phyloP scores from a whole-genome alignment of 768 basidiomycete genomes.

The Leccinum pellstonianum region DNA sequence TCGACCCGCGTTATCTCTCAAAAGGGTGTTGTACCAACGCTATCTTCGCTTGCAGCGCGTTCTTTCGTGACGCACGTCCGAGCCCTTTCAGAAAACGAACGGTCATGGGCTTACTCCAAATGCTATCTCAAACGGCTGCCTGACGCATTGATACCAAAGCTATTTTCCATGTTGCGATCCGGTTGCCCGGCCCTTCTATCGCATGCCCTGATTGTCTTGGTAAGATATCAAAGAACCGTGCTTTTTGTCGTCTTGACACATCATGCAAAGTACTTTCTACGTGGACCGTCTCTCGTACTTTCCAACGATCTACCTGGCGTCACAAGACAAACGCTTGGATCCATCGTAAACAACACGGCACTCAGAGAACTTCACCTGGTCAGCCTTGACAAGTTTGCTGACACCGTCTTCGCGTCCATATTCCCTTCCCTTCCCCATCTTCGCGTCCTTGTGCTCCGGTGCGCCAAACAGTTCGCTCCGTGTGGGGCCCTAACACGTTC shows the following conservation, averaged over 20 bases:
- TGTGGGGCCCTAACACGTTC: slow-evolving; percentile 16
- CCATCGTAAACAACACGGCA: slow-evolving; percentile 31
- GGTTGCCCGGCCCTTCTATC: slow-evolving; percentile 38
- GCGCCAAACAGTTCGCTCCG: slow-evolving; percentile 14
- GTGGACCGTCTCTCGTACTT: slow-evolving; percentile 50
- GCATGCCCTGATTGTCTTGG: slow-evolving; percentile 51
- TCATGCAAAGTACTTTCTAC: slow-evolving; percentile 56
- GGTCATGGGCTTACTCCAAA: slow-evolving; percentile 41
- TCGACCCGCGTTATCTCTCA: slow-evolving; percentile 37
- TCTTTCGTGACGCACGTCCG: slow-evolving; percentile 48
- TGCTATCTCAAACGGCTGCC: slow-evolving; percentile 34
- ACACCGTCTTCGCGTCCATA: slow-evolving; percentile 50
- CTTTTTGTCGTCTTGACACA: background rate
- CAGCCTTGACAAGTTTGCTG: slow-evolving; percentile 52
- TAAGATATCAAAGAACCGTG: slow-evolving; percentile 26
- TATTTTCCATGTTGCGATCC: slow-evolving; percentile 51
- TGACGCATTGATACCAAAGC: slow-evolving; percentile 38
- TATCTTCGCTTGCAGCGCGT: slow-evolving; percentile 51
- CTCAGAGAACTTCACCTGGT: slow-evolving; percentile 51
- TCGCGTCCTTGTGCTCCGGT: slow-evolving; percentile 55
- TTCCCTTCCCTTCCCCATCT: slow-evolving; percentile 45
- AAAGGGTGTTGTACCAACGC: slow-evolving; percentile 37
- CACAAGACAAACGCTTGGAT: slow-evolving; percentile 46
- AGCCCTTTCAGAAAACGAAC: slow-evolving; percentile 38
- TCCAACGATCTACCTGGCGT: slow-evolving; percentile 53